These are phyloP conservation scores for Linnemannia hyalina DNA, from an alignment of 192 early-diverging fungal species.

Conservation along the genomic window DNA sequence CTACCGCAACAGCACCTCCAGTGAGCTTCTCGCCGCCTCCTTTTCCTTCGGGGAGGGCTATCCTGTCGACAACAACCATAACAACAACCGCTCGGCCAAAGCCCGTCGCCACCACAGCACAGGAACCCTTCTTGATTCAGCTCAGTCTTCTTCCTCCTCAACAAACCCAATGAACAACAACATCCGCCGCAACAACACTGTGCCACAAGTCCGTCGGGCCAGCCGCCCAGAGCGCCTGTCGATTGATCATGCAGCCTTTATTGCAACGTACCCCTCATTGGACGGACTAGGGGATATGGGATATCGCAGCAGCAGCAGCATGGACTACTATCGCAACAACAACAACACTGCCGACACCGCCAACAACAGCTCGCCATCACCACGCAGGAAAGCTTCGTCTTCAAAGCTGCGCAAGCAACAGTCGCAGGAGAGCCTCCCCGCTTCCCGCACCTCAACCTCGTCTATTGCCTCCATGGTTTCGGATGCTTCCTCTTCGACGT, in stretches of 20 bases:
- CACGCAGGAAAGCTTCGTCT: background rate
- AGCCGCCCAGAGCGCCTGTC: conserved; percentile 17
- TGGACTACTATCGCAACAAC: conserved; percentile 22
- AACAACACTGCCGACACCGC: conserved; percentile 5
- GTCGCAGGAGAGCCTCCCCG: conserved; percentile 23
- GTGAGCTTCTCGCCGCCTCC: background rate
- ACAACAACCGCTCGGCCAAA: conserved; percentile 13
- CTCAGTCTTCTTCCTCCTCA: background rate
- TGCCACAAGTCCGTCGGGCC: background rate
- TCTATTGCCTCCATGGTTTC: conserved; percentile 42
- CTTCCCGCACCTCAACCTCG: conserved; percentile 24
- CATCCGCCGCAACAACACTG: conserved; percentile 18
- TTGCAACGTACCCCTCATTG: conserved; percentile 42
- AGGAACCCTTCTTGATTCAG: conserved; percentile 12
- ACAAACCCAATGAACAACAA: background rate
- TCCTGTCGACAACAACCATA: background rate
- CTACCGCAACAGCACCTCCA: background rate
- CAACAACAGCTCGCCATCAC: background rate
- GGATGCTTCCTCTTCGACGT: conserved; percentile 21
- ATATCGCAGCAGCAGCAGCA: conserved; percentile 6
- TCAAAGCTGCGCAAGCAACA: conserved; percentile 18
- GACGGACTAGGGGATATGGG: conserved; percentile 43
- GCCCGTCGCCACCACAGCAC: conserved; percentile 41
- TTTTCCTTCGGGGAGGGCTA: conserved; percentile 33
- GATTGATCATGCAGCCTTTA: conserved; percentile 49